Base-by-base conservation (phyloP, 305 asterid species). In the Striga hermonthica region DNA sequence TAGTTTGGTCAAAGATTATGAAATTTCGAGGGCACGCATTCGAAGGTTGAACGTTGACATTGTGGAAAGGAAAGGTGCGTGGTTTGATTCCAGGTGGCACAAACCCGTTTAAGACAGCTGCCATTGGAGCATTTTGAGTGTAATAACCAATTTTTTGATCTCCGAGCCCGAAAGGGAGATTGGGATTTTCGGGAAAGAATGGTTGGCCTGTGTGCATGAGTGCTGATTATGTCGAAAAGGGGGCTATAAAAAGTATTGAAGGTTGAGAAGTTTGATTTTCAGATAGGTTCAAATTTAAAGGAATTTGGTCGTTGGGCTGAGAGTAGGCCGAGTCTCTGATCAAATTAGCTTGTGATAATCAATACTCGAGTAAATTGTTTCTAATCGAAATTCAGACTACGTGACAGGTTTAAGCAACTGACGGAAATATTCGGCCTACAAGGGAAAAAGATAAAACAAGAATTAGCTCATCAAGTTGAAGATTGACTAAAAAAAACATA, bases 401-500 rank as follows among this genome's bases (percentile, higher is more conserved):
- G 97, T 90, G 44, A 89, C 97, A 43, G 95, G 97, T 74, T 85
- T 89, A 73, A 89, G 97, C 86, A 89, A 83, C 86, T 90, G 97
- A 57, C 97, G 95, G 79, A 87, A 90, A 77, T 90, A 90, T 71
- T 90, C 97, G 35, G 95, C 97, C 97, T 87, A 94, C 67, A 78
- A 68, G 40, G 39, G 76, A 64, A 52, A 73, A 28, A 72, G 52
- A 70, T 31, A 73, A 22, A 3, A 11, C 28, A 72, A 68, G 35
- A 60, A 64, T 57, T 15, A 48, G 10, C 7, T 13, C 14, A 1
- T 50, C 13, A 10, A 41, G 47, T 5, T 6, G 7, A 3, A 41
- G 10, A 41, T 10, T 1, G 47, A 41, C 7, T 6, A 10, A 41
- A 4, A 41, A 41, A 8, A 41, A 7, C 47, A 22, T 2, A 22